phyloP scores from a whole-genome alignment of 768 basidiomycete species.

The Termitomyces sp. region DNA sequence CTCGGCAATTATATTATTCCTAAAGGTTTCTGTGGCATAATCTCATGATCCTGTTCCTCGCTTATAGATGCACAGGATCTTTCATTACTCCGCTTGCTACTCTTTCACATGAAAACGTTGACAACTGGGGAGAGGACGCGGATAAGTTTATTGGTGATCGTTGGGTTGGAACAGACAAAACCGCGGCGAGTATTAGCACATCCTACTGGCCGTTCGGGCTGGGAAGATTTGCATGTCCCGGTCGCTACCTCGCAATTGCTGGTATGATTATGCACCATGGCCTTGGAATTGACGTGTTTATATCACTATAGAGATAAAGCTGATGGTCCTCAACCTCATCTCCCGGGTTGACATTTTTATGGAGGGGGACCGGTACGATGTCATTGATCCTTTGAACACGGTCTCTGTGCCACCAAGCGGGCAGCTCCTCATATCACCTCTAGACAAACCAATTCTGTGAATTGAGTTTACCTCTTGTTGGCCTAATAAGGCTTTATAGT shows the following conservation, averaged over 20 bases:
- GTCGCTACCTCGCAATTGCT: slow-evolving; percentile 1
- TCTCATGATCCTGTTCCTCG: background rate
- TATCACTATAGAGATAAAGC: too few relatives aligned
- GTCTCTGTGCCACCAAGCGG: too few relatives aligned
- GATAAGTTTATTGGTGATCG: slow-evolving; percentile 2
- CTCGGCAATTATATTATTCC: slow-evolving; percentile 6
- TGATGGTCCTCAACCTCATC: too few relatives aligned
- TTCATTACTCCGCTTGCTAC: slow-evolving; percentile 1
- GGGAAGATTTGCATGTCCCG: slow-evolving; percentile 3
- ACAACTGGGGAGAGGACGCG: slow-evolving; percentile 7
- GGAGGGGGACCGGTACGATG: too few relatives aligned
- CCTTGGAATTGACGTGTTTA: background rate
- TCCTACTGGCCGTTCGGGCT: slow-evolving; percentile 7
- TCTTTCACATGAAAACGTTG: slow-evolving; percentile 1
- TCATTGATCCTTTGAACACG: too few relatives aligned
- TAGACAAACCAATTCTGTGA: too few relatives aligned
- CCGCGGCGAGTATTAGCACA: slow-evolving; percentile 1
- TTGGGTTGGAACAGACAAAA: slow-evolving; percentile 6
- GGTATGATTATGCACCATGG: background rate
- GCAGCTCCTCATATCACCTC: too few relatives aligned
- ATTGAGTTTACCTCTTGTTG: too few relatives aligned
- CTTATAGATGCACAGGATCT: background rate
- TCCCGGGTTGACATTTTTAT: too few relatives aligned
- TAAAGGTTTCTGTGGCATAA: background rate
- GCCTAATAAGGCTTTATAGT: too few relatives aligned